Evolutionary conservation across 345 rosid species (phyloP).

Genomic region (Linum usitatissimum): DNA sequence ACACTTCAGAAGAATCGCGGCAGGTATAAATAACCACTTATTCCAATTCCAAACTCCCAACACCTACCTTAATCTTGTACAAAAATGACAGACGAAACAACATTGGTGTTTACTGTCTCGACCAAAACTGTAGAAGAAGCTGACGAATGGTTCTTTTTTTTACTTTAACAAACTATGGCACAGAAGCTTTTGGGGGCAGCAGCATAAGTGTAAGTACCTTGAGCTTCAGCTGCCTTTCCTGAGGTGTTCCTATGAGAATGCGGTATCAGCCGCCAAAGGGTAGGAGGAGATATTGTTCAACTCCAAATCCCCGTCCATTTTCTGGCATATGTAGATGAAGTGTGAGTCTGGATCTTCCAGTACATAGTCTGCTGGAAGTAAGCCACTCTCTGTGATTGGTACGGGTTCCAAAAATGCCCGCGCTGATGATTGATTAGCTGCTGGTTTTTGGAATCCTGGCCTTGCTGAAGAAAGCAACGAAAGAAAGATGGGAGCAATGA

Average conservation of each 20-base stretch:
- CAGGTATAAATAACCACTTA: no score
- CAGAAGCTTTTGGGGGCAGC: no score
- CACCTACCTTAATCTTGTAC: no score
- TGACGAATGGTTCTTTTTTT: no score
- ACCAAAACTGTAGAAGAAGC: no score
- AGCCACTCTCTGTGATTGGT: constrained; percentile 52
- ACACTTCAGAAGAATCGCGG: no score
- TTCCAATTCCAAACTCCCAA: no score
- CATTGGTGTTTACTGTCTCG: no score
- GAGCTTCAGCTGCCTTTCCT: not conserved
- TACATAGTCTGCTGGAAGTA: constrained; percentile 51
- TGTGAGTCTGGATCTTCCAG: constrained; percentile 91
- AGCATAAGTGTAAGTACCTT: not conserved
- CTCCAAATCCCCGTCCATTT: constrained; percentile 30
- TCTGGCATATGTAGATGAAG: constrained; percentile 71
- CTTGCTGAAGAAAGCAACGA: constrained; percentile 45
- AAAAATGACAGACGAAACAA: no score
- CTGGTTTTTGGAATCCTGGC: constrained; percentile 59
- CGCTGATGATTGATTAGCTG: constrained; percentile 35
- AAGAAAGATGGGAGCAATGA: not conserved
- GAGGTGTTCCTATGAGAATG: constrained; percentile 10
- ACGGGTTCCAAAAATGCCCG: constrained; percentile 51
- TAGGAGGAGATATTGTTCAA: constrained; percentile 21
- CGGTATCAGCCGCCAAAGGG: constrained; percentile 31
- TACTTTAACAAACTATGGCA: no score